Base-by-base conservation (phyloP, 805 yeast species). In the Saccharomycopsis fodiens region DNA sequence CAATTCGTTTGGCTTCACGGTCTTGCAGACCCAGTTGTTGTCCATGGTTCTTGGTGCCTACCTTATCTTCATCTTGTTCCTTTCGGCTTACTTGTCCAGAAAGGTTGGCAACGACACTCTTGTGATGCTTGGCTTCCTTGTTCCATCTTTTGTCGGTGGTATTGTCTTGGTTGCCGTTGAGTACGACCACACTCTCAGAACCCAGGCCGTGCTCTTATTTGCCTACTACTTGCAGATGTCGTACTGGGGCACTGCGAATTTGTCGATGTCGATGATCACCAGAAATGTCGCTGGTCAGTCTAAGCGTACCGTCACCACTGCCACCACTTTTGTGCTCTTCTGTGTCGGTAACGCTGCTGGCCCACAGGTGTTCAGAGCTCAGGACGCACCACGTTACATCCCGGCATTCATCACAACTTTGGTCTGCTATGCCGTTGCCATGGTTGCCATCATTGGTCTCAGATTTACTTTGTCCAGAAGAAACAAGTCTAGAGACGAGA, bases 221-320 rank as follows among this genome's bases (percentile, higher is more conserved):
- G 58, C 62, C 44, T 57, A 61, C 41, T 63, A 62, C 44, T 37
- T 63, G 21, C 50, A 57, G 7, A 47, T 55, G 23, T 57, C 60
- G 2, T 59, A 54, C 48, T 58, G 59, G 55, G 59, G 59, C 15
- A 44, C 56, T 13, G 50, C 57, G 21, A 54, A 53, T 12, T 39
- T 58, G 22, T 57, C 59, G 13, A 43, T 52, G 50, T 54, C 51
- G 25, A 44, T 54, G 37, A 32, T 58, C 10, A 55, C 60, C 5
- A 43, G 57, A 20, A 72, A 83, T 58, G 72, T 79, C 31, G 79
- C 88, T 2, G 93, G 93, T 8, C 75, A 77, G 49, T 81, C 89
- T n/a, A 85, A 85, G 61, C 78, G 81, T 56, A 59, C 67, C 42
- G 63, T 72, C 2, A 69, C 65, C 3, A 73, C 67, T 55, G 73